A percentile compares a stretch with the other conserved stretches of the same genome.
Evolutionary conservation across 2,329 filamentous ascomycete genomes (phyloP).

Genomic region (Apiospora rasikravindrae): DNA sequence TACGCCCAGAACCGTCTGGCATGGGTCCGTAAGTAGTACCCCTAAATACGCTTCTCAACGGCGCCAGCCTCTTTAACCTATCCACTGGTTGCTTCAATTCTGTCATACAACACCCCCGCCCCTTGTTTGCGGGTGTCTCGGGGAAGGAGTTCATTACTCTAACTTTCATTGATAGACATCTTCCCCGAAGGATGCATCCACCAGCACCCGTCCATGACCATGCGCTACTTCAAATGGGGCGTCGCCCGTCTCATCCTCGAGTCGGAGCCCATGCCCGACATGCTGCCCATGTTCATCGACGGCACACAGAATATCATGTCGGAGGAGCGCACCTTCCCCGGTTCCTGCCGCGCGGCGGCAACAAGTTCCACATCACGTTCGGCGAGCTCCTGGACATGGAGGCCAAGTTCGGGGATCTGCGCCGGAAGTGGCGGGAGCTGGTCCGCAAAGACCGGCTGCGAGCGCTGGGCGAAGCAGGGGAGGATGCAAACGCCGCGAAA

Average conservation of each 20-base stretch:
- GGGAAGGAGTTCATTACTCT: background rate
- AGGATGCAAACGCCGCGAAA: background rate
- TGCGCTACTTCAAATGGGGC: slow-evolving; percentile 99
- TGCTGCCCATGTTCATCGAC: slow-evolving; percentile 94
- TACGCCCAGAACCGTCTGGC: slow-evolving; percentile 72
- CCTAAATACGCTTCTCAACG: background rate
- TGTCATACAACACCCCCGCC: background rate
- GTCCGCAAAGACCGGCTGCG: slow-evolving; percentile 58
- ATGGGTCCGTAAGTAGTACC: slow-evolving; percentile 67
- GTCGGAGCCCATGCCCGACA: slow-evolving; percentile 81
- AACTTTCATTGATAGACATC: slow-evolving; percentile 57
- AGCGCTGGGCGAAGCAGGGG: slow-evolving; percentile 25
- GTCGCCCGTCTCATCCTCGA: slow-evolving; percentile 90
- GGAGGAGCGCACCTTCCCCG: slow-evolving; percentile 79
- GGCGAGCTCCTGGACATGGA: slow-evolving; percentile 80
- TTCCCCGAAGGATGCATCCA: slow-evolving; percentile 96
- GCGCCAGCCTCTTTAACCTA: background rate
- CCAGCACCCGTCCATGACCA: slow-evolving; percentile 76
- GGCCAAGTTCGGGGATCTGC: slow-evolving; percentile 76
- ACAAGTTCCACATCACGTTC: slow-evolving; percentile 75
- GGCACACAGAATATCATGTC: slow-evolving; percentile 89
- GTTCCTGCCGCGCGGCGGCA: slow-evolving; percentile 77
- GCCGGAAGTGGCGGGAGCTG: slow-evolving; percentile 75
- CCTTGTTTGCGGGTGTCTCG: background rate
- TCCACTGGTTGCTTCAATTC: background rate